A percentile compares a stretch with the other conserved stretches of the same genome.
phyloP scores from a whole-genome alignment of 108 stramenopile genomes.

The Cyclotella baltica region DNA sequence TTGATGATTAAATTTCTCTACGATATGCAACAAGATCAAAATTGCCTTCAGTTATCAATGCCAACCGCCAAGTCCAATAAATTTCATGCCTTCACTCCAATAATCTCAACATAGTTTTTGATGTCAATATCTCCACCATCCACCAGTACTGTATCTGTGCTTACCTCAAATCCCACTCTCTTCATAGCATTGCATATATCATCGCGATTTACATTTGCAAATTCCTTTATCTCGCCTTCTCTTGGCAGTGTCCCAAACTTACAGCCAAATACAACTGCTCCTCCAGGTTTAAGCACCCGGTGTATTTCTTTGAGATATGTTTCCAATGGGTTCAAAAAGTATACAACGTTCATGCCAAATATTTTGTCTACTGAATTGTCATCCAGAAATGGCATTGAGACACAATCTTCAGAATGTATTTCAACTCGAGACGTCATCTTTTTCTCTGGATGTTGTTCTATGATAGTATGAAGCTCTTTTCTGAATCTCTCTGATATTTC shows the following conservation, averaged over 20 bases:
- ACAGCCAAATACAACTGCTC: conserved; percentile 59
- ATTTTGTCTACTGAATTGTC: conserved; percentile 31
- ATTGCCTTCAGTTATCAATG: too few species aligned
- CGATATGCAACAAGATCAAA: too few species aligned
- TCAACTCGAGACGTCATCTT: conserved; percentile 14
- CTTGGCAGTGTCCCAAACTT: conserved; percentile 32
- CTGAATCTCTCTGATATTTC: conserved; percentile 41
- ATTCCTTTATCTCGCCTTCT: conserved; percentile 13
- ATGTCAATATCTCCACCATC: conserved; percentile 14
- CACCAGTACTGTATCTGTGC: conserved; percentile 1
- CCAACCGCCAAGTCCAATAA: too few species aligned
- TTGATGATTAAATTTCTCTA: conserved; percentile 28
- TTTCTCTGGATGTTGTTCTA: not conserved
- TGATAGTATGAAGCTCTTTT: conserved; percentile 7
- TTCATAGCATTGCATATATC: conserved; percentile 11
- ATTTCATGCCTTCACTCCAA: conserved; percentile 16
- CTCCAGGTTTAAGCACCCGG: conserved; percentile 72
- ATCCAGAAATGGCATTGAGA: conserved; percentile 27
- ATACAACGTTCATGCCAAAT: conserved; percentile 48
- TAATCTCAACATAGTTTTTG: conserved; percentile 30
- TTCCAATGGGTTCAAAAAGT: conserved; percentile 65
- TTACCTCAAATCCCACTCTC: conserved; percentile 16
- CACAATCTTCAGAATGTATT: conserved; percentile 33
- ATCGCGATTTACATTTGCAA: conserved; percentile 26
- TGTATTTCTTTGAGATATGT: conserved; percentile 64